Evolutionary conservation across 2,329 filamentous ascomycete genomes (phyloP), one percentile per base, ranked within the genome.

Genomic region (Fusarium sp.): DNA sequence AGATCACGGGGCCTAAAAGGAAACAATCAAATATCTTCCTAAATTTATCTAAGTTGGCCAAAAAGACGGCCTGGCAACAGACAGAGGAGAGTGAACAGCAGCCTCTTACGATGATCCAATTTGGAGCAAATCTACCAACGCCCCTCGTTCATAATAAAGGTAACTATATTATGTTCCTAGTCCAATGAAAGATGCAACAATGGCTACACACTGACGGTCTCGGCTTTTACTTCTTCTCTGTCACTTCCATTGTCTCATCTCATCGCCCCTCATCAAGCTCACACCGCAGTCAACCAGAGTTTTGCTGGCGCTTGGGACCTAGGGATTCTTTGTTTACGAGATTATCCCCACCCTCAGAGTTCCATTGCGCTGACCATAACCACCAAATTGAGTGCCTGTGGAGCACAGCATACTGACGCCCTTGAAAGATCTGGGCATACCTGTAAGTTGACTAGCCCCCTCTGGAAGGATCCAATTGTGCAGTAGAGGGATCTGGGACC

Each of bases 321-420:
- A 38, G 51, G 48, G n/a, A 51, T 49, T 52, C 38, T 66, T 54
- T 60, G 54, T 70, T 66, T 58, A 72, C 62, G 57, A 60, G 51
- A 60, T 69, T 31, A 69, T 74, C 66, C 52, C 73, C 68, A 76
- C 70, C 45, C 38, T 42, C n/a, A 60, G 54, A 48, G 64, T 71
- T 64, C 62, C 64, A 60, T 73, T 70, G 62, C 64, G 67, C 67
- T 76, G 72, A 72, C 72, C 74, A 63, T 58, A 25, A 51, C 52
- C 55, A 58, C 61, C 41, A 67, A 62, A 62, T 65, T 63, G 64
- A 60, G 62, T 54, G 42, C 56, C 48, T 63, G 59, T 69, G 54
- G 61, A 64, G 63, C 57, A 72, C 57, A 52, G 35, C 66, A 62
- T 49, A 51, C 55, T 60, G 61, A 55, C 19, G 39, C 41, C 55